These are phyloP conservation scores for Phalaenopsis hybrid DNA, from an alignment of 116 monocot genomes.

Conservation along the genomic window DNA sequence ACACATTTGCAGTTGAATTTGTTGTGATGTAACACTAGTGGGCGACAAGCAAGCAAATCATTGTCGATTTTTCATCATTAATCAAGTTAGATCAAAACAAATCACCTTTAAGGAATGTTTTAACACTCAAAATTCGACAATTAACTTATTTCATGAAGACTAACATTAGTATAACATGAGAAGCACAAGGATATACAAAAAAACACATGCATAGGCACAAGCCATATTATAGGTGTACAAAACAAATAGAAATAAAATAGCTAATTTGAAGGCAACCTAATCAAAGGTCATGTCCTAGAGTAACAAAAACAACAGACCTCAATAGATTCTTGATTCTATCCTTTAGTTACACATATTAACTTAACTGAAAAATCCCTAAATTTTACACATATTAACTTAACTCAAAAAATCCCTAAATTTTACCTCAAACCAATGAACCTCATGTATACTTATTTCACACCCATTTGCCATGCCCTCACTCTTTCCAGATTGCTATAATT, in stretches of 20 bases:
- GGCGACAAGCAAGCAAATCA: not conserved
- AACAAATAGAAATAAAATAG: not conserved
- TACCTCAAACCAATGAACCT: not conserved
- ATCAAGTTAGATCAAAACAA: not conserved
- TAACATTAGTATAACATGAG: not conserved
- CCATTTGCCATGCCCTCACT: not conserved
- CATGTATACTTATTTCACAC: not conserved
- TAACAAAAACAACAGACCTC: not conserved
- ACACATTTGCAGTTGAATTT: not conserved
- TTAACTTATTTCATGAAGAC: not conserved
- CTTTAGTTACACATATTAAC: not conserved
- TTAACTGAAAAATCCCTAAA: not conserved
- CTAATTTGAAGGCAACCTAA: not conserved
- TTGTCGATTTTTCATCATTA: not conserved
- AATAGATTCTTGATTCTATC: not conserved
- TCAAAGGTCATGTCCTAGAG: too few species aligned
- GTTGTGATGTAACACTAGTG: not conserved
- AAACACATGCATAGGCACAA: not conserved
- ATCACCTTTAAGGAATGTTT: not conserved
- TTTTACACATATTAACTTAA: too few species aligned
- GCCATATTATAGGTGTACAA: not conserved
- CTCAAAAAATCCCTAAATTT: not conserved
- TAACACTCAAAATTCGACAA: not conserved
- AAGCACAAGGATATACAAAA: not conserved
- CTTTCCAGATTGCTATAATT: not conserved